Percentiles rank a stretch among this genome's conserved stretches.
Evolutionary conservation across 805 yeast species (phyloP).

Genomic region (Cyberlindnera bimundalis): DNA sequence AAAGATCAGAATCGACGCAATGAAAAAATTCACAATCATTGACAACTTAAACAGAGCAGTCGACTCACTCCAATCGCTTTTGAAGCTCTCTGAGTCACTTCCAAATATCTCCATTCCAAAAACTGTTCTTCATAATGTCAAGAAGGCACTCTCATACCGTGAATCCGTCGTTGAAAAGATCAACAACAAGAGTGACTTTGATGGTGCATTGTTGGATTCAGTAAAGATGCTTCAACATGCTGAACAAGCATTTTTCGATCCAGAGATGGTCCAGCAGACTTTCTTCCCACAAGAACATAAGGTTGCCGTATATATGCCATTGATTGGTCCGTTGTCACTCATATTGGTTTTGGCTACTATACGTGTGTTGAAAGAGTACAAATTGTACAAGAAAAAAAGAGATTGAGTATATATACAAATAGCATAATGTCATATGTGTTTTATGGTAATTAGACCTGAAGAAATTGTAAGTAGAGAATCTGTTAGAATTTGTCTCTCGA

Average conservation of each 20-base stretch:
- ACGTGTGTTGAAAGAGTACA: slow-evolving; percentile 41
- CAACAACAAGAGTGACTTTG: slow-evolving; percentile 30
- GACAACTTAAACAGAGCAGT: slow-evolving; percentile 60
- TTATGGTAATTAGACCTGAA: too few species aligned
- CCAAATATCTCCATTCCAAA: slow-evolving; percentile 82
- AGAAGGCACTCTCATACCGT: slow-evolving; percentile 43
- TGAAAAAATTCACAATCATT: slow-evolving; percentile 55
- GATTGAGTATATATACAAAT: slow-evolving; percentile 1
- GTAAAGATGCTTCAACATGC: slow-evolving; percentile 35
- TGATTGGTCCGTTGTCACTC: slow-evolving; percentile 79
- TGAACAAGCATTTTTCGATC: slow-evolving; percentile 82
- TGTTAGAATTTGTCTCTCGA: too few species aligned
- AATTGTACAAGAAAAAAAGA: slow-evolving; percentile 16
- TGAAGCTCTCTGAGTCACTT: slow-evolving; percentile 63
- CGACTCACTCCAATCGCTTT: slow-evolving; percentile 69
- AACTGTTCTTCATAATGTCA: slow-evolving; percentile 57
- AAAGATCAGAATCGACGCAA: slow-evolving; percentile 58
- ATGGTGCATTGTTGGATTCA: slow-evolving; percentile 58
- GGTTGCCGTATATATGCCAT: slow-evolving; percentile 88
- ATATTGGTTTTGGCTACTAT: slow-evolving; percentile 53
- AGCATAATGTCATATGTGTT: too few species aligned
- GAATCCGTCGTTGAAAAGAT: slow-evolving; percentile 27
- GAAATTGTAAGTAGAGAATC: too few species aligned
- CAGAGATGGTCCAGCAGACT: slow-evolving; percentile 92
- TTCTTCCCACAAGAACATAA: slow-evolving; percentile 96